Percentiles rank a stretch among this genome's conserved stretches.
phyloP scores from a whole-genome alignment of 805 yeast species.

The Yarrowia porcina region DNA sequence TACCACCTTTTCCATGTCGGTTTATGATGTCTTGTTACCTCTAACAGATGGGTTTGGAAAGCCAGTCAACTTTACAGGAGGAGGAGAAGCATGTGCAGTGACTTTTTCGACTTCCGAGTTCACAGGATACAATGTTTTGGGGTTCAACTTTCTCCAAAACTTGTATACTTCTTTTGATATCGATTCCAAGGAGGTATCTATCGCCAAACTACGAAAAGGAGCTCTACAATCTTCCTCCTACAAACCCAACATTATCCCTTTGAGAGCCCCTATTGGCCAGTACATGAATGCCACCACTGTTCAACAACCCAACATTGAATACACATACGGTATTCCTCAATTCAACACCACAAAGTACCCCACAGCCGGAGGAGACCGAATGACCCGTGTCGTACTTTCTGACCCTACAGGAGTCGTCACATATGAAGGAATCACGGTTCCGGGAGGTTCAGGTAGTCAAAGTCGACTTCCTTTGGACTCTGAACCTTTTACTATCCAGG shows the following conservation, averaged over 20 bases:
- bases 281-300: neutral
- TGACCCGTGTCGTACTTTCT: neutral
- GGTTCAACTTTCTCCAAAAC: neutral
- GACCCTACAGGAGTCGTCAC: conserved; percentile 12
- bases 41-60: conserved; percentile 14
- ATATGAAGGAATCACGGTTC: conserved; percentile 15
- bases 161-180: conserved; percentile 5
- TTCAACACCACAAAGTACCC: conserved; percentile 10
- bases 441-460: neutral
- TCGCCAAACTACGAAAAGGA: conserved; percentile 4
- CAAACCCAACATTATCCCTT: neutral
- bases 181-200: conserved; percentile 3
- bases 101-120: conserved; percentile 12
- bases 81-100: conserved; percentile 18
- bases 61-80: conserved; percentile 2
- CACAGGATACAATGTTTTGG: conserved; percentile 1
- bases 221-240: neutral
- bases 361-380: neutral
- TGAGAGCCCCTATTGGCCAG: neutral
- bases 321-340: neutral
- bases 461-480: neutral
- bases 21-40: conserved; percentile 12
- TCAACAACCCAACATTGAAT: neutral
- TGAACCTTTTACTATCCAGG: neutral
- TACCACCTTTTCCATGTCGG: conserved; percentile 18